Evolutionary conservation across 2,329 filamentous ascomycete genomes (phyloP).

Genomic region (Ophiostoma ips): DNA sequence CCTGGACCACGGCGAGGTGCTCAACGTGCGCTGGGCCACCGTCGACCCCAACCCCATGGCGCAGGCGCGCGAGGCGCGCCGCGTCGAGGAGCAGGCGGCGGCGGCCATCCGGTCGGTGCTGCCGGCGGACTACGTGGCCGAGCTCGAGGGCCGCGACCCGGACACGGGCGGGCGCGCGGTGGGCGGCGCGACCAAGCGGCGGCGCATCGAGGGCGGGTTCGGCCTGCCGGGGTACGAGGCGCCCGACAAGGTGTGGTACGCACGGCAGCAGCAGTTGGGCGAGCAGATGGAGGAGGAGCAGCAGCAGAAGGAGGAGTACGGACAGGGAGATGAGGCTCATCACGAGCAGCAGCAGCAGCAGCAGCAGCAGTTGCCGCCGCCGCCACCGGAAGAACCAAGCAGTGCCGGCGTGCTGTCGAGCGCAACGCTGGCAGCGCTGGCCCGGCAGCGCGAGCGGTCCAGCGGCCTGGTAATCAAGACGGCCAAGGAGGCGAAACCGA

Average conservation of each 20-base stretch:
- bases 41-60: conserved; percentile 92
- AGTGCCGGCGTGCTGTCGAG: conserved; percentile 53
- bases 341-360: conserved; percentile 19
- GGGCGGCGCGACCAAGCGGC: conserved; percentile 62
- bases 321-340: conserved; percentile 21
- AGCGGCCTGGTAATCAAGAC: conserved; percentile 41
- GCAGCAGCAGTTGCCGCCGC: no score
- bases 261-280: conserved; percentile 44
- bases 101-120: conserved; percentile 82
- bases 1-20: conserved; percentile 77
- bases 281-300: conserved; percentile 44
- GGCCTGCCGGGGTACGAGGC: conserved; percentile 86
- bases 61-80: conserved; percentile 75
- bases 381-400: conserved; percentile 18
- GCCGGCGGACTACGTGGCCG: conserved; percentile 79
- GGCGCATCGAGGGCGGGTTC: conserved; percentile 80
- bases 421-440: conserved; percentile 68
- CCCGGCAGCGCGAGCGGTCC: conserved; percentile 26
- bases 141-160: conserved; percentile 83
- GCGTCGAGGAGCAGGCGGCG: conserved; percentile 90
- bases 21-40: conserved; percentile 96
- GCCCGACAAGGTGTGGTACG: conserved; percentile 87
- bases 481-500: conserved; percentile 34
- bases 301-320: conserved; percentile 36
- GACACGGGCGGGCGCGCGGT: no score